phyloP scores from a whole-genome alignment of 805 yeast genomes.

The Ogataea degrootiae region DNA sequence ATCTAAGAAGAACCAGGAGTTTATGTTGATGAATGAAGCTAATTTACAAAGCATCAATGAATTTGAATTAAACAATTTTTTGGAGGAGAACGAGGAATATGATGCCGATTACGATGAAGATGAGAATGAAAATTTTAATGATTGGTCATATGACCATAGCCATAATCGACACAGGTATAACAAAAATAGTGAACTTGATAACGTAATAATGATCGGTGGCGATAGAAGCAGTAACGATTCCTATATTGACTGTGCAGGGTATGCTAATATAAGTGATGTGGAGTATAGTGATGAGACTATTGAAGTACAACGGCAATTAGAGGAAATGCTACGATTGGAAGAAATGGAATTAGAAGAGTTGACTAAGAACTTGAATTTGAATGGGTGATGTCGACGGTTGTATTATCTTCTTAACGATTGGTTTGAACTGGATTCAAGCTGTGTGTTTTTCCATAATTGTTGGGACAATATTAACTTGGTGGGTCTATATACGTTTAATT shows the following conservation, averaged over 20 bases:
- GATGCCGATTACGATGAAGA: not conserved
- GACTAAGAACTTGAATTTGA: constrained; percentile 19
- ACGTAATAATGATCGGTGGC: too few relatives aligned
- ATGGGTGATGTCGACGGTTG: not conserved
- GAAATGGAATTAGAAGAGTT: constrained; percentile 28
- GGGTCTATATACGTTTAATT: too few relatives aligned
- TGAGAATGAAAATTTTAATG: not conserved
- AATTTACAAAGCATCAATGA: constrained; percentile 7
- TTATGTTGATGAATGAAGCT: constrained; percentile 18
- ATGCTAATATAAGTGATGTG: not conserved
- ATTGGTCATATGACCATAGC: not conserved
- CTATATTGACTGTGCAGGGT: not conserved
- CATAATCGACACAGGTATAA: not conserved
- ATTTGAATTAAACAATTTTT: constrained; percentile 13
- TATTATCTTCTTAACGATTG: too few relatives aligned
- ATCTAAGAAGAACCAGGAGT: constrained; percentile 14
- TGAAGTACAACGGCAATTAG: constrained; percentile 22
- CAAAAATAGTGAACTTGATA: too few relatives aligned
- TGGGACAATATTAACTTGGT: too few relatives aligned
- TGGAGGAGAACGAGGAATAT: constrained; percentile 8
- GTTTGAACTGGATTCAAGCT: too few relatives aligned
- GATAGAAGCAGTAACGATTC: not conserved
- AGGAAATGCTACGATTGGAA: constrained; percentile 24
- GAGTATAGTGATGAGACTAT: not conserved
- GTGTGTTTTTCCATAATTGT: too few relatives aligned